phyloP scores from a whole-genome alignment of 352 stramenopile species.

The Globisporangium canariense region DNA sequence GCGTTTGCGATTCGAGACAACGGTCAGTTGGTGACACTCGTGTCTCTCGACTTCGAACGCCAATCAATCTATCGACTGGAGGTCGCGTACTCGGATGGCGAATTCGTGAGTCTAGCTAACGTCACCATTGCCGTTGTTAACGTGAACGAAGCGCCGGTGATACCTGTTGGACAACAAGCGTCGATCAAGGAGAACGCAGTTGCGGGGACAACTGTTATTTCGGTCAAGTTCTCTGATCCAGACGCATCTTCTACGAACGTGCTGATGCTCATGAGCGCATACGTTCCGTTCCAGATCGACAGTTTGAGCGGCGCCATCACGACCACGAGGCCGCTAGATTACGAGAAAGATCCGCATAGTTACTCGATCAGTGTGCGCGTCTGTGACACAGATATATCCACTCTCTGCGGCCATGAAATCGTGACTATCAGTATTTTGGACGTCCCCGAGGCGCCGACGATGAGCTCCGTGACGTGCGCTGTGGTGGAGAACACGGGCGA shows the following conservation, averaged over 20 bases:
- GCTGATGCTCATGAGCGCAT: constrained; percentile 1
- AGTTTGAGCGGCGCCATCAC: constrained; percentile 20
- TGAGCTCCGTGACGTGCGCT: constrained; percentile 27
- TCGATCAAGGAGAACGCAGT: constrained; percentile 37
- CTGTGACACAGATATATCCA: constrained; percentile 29
- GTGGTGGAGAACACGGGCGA: constrained; percentile 45
- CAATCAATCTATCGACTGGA: background rate
- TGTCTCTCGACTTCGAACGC: constrained; percentile 36
- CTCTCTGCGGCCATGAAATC: constrained; percentile 36
- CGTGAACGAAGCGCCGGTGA: constrained; percentile 44
- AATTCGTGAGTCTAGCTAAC: constrained; percentile 25
- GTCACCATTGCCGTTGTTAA: constrained; percentile 38
- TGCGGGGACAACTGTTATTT: constrained; percentile 27
- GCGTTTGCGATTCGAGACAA: constrained; percentile 41
- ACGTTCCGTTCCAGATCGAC: constrained; percentile 11
- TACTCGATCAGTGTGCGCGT: constrained; percentile 42
- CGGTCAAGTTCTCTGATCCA: constrained; percentile 30
- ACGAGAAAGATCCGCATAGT: constrained; percentile 31
- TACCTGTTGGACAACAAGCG: constrained; percentile 22
- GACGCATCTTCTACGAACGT: constrained; percentile 28
- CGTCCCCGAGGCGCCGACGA: constrained; percentile 31
- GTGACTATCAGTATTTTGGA: constrained; percentile 32
- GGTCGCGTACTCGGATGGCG: constrained; percentile 13
- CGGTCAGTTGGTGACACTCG: constrained; percentile 38
- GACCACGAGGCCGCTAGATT: constrained; percentile 43